Conservation (phyloP, 164 flowering plant genomes). For the Stephania japonica region DNA sequence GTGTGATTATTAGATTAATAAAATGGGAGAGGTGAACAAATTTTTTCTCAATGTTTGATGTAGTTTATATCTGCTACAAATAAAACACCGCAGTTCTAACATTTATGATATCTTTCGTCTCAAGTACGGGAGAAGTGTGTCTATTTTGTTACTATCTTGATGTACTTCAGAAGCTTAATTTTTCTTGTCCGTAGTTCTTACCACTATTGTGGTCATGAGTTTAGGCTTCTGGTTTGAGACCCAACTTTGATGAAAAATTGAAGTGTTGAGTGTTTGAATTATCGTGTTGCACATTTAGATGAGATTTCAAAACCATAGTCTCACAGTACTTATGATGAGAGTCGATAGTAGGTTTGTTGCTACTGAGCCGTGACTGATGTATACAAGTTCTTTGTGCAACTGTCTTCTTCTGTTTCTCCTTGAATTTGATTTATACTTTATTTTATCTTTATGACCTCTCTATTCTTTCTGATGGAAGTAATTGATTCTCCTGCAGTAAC, state of each 20-base stretch:
- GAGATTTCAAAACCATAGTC: neutral
- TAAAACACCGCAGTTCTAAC: neutral
- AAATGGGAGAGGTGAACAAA: neutral
- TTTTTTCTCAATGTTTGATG: neutral
- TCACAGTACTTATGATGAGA: neutral
- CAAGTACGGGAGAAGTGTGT: neutral
- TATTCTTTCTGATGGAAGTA: neutral
- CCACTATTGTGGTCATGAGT: neutral
- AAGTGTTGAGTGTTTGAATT: neutral
- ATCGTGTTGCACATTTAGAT: neutral
- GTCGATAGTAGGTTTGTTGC: neutral
- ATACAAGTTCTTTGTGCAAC: neutral
- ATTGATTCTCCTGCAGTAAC: conserved; percentile 37
- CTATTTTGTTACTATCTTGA: neutral
- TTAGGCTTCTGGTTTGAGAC: neutral
- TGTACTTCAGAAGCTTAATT: conserved; percentile 33
- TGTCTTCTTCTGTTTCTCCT: neutral
- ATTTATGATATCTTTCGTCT: neutral
- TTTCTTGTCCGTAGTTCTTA: neutral
- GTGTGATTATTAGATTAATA: neutral
- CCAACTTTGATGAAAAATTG: neutral
- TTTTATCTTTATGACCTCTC: neutral
- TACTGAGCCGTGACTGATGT: neutral
- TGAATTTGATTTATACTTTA: neutral
- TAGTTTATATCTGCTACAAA: neutral